These are phyloP conservation scores for Penicillium sp. DNA, from an alignment of 2,329 filamentous ascomycete genomes.

Conservation along the genomic window DNA sequence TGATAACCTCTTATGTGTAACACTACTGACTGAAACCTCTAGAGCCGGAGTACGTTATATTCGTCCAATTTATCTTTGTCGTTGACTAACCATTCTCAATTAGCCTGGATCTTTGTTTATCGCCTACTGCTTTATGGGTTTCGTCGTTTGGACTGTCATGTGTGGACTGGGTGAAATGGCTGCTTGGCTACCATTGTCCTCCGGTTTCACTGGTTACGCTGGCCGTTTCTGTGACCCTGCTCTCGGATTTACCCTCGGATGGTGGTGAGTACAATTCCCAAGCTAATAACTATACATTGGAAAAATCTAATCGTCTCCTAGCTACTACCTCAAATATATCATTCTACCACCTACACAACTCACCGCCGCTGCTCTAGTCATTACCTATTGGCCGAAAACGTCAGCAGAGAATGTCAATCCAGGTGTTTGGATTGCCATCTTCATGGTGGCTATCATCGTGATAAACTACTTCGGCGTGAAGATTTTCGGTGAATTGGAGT, in stretches of 20 bases:
- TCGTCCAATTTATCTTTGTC: not conserved
- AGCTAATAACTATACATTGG: constrained; percentile 15
- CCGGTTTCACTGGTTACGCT: constrained; percentile 41
- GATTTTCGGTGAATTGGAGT: constrained; percentile 64
- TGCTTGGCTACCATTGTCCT: constrained; percentile 40
- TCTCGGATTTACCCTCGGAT: constrained; percentile 43
- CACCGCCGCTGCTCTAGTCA: constrained; percentile 26
- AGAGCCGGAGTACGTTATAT: constrained; percentile 5
- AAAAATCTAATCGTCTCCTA: not conserved
- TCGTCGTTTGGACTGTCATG: constrained; percentile 33
- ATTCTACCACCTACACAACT: constrained; percentile 12
- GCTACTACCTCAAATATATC: constrained; percentile 5
- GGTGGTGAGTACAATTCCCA: constrained; percentile 41
- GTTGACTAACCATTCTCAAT: constrained; percentile 19
- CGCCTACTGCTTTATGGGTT: constrained; percentile 33
- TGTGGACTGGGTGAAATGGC: constrained; percentile 44
- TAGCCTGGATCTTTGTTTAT: constrained; percentile 36
- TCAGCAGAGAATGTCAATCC: constrained; percentile 6
- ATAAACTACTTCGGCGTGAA: constrained; percentile 68
- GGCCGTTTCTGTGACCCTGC: constrained; percentile 47
- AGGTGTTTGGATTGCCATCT: not conserved
- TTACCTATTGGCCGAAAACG: constrained; percentile 10
- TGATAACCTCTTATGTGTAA: no score
- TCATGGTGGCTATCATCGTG: constrained; percentile 28
- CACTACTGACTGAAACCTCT: not conserved